phyloP scores from a whole-genome alignment of 2,329 filamentous ascomycete genomes.

The Botrytis tulipae region DNA sequence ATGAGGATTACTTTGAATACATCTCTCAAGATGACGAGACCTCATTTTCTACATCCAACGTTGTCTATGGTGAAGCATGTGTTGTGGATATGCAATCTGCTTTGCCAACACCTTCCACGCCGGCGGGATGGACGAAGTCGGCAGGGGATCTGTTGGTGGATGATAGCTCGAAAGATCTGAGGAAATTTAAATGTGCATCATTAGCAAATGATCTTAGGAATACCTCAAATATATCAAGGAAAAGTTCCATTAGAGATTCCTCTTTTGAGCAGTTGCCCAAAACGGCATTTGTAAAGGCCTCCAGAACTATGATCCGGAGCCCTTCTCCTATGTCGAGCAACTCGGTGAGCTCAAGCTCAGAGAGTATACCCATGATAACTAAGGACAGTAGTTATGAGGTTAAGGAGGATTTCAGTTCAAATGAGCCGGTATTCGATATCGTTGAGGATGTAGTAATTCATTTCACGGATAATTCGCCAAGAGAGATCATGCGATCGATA shows the following conservation, averaged over 20 bases:
- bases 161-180: background rate
- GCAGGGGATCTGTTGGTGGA: conserved; percentile 22
- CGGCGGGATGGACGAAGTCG: conserved; percentile 27
- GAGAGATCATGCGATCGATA: conserved; percentile 46
- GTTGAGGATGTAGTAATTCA: conserved; percentile 57
- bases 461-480: conserved; percentile 50
- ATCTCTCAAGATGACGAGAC: conserved; percentile 20
- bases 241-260: background rate
- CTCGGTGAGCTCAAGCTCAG: conserved; percentile 2
- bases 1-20: conserved; percentile 24
- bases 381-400: conserved; percentile 37
- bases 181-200: conserved; percentile 23
- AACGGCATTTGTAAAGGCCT: conserved; percentile 36
- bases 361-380: background rate
- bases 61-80: conserved; percentile 36
- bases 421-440: conserved; percentile 49
- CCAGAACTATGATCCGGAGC: conserved; percentile 36
- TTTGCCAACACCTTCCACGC: conserved; percentile 19
- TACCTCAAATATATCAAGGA: background rate
- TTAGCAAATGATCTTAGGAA: conserved; percentile 25
- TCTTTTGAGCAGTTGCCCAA: conserved; percentile 31
- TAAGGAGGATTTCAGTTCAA: conserved; percentile 21
- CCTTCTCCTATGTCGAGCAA: conserved; percentile 28
- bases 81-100: conserved; percentile 34
- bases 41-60: conserved; percentile 23